Evolutionary conservation across 2,329 filamentous ascomycete species (phyloP), one percentile per base, ranked within the genome.

Genomic region (Phaeosphaeriaceae sp.): DNA sequence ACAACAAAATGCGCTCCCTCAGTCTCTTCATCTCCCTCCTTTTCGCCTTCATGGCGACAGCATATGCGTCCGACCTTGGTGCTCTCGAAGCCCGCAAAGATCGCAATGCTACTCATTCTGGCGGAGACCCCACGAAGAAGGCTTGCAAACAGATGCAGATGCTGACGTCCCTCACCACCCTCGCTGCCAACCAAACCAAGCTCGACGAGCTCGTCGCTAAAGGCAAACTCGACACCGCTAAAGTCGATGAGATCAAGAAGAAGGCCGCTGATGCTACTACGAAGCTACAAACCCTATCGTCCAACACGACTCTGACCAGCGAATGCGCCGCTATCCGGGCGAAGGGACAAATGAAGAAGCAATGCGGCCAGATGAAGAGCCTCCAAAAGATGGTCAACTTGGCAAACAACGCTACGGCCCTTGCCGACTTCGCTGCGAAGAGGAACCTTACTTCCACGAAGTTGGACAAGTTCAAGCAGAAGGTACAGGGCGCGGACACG

Each of bases 321-420:
- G 61, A 71, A 49, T 75, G 73, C 52, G 61, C 66, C 0, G 58
- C 64, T n/a, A 63, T 74, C 9, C 49, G 67, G 32, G 72, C 73
- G 1, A 64, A 70, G 35, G 49, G 59, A 22, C 59, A 67, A 52
- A 65, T 63, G 40, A 44, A 68, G 46, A 15, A 30, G 2, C 48
- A 71, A 50, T 75, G 73, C 58, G 64, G 56, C 40, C 30, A 64
- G 44, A 72, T 75, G 59, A 66, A 65, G 47, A 50, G 55, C 26
- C 49, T 74, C 15, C 54, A 60, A n/a, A 69, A 67, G 55, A 48
- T 71, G 49, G 63, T 63, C 1, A 49, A 56, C 23, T 48, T 75
- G 26, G 71, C 66, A 32, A 65, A 57, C 35, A 74, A 75, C 49
- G 52, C 65, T 10, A 73, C 72, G 1, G 71, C 71, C 19, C 58